Evolutionary conservation across 2,329 filamentous ascomycete genomes (phyloP), one percentile per base, ranked within the genome.

Genomic region (Leptographium lundbergii): DNA sequence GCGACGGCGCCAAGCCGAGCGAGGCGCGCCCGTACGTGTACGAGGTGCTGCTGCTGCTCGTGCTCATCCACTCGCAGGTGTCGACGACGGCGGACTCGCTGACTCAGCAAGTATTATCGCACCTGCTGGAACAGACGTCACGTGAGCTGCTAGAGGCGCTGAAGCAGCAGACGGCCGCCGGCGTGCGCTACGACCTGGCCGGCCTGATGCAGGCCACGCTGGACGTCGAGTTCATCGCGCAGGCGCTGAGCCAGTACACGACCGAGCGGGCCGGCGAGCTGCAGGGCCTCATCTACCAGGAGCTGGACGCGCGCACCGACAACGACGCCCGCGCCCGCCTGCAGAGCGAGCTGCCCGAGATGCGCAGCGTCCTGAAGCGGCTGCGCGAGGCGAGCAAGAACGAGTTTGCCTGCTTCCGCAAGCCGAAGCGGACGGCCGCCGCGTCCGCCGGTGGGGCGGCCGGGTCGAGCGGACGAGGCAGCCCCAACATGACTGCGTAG

Each of bases 151-250:
- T 96, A 19, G 81, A 86, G 32, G 86, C 89, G 0, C 96, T 97
- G 77, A 76, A 74, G 77, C 81, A 70, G 42, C 84, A 86, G 7
- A 71, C 77, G 24, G 53, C 47, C 0, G 22, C 57, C 32, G 36
- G 24, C 17, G 39, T 29, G 5, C 77, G 77, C 24, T 97, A 94
- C 73, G 81, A 84, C 1, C 83, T 99, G 0, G 78, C 87, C 6
- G 86, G 88, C 7, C 81, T 99, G 56, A 95, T 97, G 86, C 95
- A 99, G 73, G 95, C 95, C 1, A 99, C 94, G 0, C 82, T 99
- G 1, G 94, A 99, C 68, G 91, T 96, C 1, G 94, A 99, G 72
- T 97, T 99, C 69, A 86, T 97, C 60, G 89, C 91, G 0, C 94
- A 99, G 75, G 96, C 92, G 6, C 80, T 99, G 39, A 88, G 83